phyloP scores from a whole-genome alignment of 164 flowering plant genomes.

The Houttuynia cordata region DNA sequence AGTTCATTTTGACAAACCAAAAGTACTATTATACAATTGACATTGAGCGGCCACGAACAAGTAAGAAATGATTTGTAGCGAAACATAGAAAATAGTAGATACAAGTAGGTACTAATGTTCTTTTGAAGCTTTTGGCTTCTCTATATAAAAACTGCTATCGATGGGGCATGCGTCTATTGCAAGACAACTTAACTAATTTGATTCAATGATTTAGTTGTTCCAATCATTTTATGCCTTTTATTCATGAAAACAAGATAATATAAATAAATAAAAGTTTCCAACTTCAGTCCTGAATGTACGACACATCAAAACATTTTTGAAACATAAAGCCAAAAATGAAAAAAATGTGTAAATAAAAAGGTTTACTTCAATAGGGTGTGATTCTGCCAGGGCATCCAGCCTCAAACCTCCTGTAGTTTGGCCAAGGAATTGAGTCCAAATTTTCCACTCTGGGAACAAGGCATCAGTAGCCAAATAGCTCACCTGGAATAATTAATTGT shows the following conservation, averaged over 20 bases:
- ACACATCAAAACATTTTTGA: neutral
- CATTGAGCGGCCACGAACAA: no score
- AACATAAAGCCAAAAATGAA: neutral
- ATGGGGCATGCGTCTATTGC: neutral
- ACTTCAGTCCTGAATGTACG: neutral
- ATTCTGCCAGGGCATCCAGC: conserved; percentile 82
- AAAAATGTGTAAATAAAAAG: neutral
- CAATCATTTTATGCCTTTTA: no score
- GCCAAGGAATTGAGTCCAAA: conserved; percentile 97
- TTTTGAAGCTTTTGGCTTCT: neutral
- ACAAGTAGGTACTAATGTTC: neutral
- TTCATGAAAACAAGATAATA: no score
- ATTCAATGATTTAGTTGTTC: no score
- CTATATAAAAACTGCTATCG: neutral
- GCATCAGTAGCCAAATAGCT: conserved; percentile 85
- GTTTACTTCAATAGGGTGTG: conserved; percentile 93
- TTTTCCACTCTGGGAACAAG: conserved; percentile 92
- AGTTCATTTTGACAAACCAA: no score
- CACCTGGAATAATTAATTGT: conserved; percentile 34
- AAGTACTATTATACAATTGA: no score
- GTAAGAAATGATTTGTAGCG: no score
- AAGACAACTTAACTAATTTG: no score
- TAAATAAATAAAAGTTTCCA: no score
- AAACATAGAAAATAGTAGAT: no score
- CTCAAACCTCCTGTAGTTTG: conserved; percentile 74